Evolutionary conservation across 2,329 filamentous ascomycete species (phyloP).

Genomic region (Fusarium guadeloupense): DNA sequence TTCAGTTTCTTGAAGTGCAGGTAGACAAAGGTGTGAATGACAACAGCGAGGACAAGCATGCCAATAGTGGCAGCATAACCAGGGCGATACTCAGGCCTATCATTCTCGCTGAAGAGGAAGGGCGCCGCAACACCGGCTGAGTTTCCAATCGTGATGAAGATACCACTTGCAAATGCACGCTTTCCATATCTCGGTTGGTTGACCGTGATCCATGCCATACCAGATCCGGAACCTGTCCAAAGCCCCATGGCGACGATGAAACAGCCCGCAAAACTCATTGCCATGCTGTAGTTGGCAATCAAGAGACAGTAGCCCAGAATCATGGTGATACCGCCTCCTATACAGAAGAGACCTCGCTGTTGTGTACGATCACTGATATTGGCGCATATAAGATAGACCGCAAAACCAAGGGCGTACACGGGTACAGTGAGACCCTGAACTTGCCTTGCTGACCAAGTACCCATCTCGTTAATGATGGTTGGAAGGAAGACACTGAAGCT

Average conservation of each 20-base stretch:
- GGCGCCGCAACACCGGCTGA: conserved; percentile 69
- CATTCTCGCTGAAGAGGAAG: conserved; percentile 60
- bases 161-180: conserved; percentile 67
- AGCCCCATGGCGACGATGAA: conserved; percentile 67
- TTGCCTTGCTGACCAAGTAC: conserved; percentile 62
- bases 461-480: conserved; percentile 72
- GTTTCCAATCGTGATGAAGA: conserved; percentile 71
- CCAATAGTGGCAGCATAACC: conserved; percentile 62
- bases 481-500: conserved; percentile 74
- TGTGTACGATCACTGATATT: conserved; percentile 67
- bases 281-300: conserved; percentile 62
- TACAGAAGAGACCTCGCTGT: conserved; percentile 63
- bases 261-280: conserved; percentile 69
- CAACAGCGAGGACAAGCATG: conserved; percentile 52
- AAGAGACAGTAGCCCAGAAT: conserved; percentile 68
- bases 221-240: conserved; percentile 55
- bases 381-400: conserved; percentile 67
- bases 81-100: conserved; percentile 57
- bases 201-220: conserved; percentile 56
- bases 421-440: conserved; percentile 75
- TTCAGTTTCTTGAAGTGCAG: conserved; percentile 49
- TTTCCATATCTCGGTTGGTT: conserved; percentile 73
- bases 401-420: conserved; percentile 70
- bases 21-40: conserved; percentile 42
- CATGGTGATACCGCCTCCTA: conserved; percentile 59